Evolutionary conservation across 441 rosid genomes (phyloP).

Genomic region (Daphne laureola): DNA sequence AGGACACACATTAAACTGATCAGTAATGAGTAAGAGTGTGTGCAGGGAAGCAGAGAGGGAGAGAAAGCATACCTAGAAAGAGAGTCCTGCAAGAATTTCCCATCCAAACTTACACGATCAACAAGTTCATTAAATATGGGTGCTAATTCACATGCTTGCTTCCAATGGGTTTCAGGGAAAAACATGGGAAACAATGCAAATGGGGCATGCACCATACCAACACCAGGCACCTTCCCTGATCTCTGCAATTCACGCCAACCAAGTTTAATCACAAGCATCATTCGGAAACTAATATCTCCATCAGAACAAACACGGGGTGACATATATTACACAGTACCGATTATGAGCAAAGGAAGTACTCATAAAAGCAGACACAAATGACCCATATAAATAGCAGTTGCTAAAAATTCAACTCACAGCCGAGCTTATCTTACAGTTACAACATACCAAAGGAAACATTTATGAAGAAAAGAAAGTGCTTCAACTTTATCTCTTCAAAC

Average conservation of each 20-base stretch:
- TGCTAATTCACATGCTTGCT: constrained; percentile 82
- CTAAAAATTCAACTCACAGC: too few species aligned
- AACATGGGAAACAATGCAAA: constrained; percentile 67
- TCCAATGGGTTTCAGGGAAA: constrained; percentile 73
- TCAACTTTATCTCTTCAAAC: too few species aligned
- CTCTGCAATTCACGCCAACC: constrained; percentile 33
- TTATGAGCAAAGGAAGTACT: too few species aligned
- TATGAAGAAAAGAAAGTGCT: background rate
- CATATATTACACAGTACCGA: too few species aligned
- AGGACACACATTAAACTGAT: too few species aligned
- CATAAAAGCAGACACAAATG: too few species aligned
- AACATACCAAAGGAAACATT: too few species aligned
- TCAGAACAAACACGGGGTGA: too few species aligned
- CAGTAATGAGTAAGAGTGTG: background rate
- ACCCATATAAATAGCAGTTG: too few species aligned
- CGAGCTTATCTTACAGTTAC: too few species aligned
- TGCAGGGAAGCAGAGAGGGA: background rate
- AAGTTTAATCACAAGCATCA: constrained; percentile 4
- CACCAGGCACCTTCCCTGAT: constrained; percentile 87
- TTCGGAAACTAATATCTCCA: background rate
- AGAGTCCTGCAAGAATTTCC: constrained; percentile 70
- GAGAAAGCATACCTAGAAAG: constrained; percentile 57
- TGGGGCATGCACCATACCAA: constrained; percentile 89
- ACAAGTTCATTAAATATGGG: constrained; percentile 89
- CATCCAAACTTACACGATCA: constrained; percentile 96